These are phyloP conservation scores for Coemansia sp. DNA, from an alignment of 192 early-diverging fungal species.

Conservation along the genomic window DNA sequence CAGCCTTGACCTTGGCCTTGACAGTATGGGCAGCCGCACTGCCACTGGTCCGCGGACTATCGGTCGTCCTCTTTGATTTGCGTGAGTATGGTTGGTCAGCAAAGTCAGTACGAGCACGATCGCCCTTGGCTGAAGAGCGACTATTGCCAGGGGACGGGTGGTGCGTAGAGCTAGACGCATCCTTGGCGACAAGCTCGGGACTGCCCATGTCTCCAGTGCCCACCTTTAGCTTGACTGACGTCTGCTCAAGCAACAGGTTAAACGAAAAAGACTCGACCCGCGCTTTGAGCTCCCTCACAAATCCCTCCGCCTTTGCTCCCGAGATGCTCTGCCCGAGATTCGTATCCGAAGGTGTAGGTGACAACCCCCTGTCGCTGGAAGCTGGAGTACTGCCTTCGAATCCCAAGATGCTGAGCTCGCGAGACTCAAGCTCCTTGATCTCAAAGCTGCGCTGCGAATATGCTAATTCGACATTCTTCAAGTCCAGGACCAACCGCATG, in stretches of 20 bases:
- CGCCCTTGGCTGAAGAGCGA: background rate
- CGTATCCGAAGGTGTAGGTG: slow-evolving; percentile 44
- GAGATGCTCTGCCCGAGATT: background rate
- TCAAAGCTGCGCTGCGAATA: slow-evolving; percentile 53
- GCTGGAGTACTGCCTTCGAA: slow-evolving; percentile 10
- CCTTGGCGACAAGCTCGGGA: background rate
- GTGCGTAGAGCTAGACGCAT: background rate
- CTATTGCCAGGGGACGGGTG: background rate
- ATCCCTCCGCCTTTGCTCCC: slow-evolving; percentile 51
- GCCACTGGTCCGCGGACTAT: background rate
- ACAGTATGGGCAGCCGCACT: background rate
- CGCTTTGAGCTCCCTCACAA: slow-evolving; percentile 47
- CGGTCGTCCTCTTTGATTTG: background rate
- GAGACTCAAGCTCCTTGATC: slow-evolving; percentile 52
- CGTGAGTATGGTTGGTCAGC: background rate
- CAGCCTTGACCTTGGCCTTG: background rate
- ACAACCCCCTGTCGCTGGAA: slow-evolving; percentile 15
- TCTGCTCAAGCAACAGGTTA: slow-evolving; percentile 43
- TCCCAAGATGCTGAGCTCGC: slow-evolving; percentile 34
- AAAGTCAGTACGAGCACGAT: background rate
- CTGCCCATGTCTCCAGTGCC: background rate
- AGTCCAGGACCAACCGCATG: slow-evolving; percentile 48
- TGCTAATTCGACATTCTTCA: slow-evolving; percentile 49
- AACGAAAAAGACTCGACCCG: slow-evolving; percentile 52
- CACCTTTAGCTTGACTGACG: slow-evolving; percentile 38